Evolutionary conservation across 768 basidiomycete species (phyloP).

Genomic region (Cystofilobasidium bisporidii): DNA sequence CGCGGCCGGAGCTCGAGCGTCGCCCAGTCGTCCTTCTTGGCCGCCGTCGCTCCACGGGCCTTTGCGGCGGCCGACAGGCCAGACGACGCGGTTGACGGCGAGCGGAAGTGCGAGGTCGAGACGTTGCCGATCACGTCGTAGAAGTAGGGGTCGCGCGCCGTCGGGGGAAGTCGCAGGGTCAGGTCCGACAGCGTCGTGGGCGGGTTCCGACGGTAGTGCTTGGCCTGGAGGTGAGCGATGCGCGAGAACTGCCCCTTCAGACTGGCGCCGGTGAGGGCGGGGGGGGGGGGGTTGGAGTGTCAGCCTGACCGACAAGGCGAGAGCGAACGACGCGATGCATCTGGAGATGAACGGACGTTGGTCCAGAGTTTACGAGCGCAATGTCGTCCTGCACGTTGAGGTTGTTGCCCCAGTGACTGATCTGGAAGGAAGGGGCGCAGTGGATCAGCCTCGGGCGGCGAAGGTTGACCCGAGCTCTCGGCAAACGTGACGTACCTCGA

Average conservation of each 20-base stretch:
- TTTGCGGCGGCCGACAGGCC: slow-evolving; percentile 26
- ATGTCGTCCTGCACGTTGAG: slow-evolving; percentile 86
- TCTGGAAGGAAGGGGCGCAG: neutral
- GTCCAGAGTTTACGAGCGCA: slow-evolving; percentile 76
- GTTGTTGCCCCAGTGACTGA: slow-evolving; percentile 96
- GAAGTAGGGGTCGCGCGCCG: slow-evolving; percentile 72
- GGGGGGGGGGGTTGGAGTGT: neutral
- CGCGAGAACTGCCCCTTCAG: slow-evolving; percentile 95
- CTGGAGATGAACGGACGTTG: slow-evolving; percentile 53
- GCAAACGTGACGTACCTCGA: slow-evolving; percentile 47
- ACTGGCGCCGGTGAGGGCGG: slow-evolving; percentile 43
- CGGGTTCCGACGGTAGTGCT: slow-evolving; percentile 56
- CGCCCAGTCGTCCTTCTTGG: slow-evolving; percentile 43
- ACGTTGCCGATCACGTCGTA: slow-evolving; percentile 93
- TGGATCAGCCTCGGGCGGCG: no score
- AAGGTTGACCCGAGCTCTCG: no score
- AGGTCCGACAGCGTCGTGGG: slow-evolving; percentile 56
- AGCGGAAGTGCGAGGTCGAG: slow-evolving; percentile 78
- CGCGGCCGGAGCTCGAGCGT: slow-evolving; percentile 74
- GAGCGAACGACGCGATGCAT: no score
- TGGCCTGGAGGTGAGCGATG: slow-evolving; percentile 68
- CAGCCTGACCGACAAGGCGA: neutral
- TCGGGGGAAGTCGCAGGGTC: slow-evolving; percentile 69
- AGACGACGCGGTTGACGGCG: slow-evolving; percentile 5
- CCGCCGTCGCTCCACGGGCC: slow-evolving; percentile 29